phyloP scores from a whole-genome alignment of 192 early-diverging fungal genomes.

The Helicostylum pulchrum region DNA sequence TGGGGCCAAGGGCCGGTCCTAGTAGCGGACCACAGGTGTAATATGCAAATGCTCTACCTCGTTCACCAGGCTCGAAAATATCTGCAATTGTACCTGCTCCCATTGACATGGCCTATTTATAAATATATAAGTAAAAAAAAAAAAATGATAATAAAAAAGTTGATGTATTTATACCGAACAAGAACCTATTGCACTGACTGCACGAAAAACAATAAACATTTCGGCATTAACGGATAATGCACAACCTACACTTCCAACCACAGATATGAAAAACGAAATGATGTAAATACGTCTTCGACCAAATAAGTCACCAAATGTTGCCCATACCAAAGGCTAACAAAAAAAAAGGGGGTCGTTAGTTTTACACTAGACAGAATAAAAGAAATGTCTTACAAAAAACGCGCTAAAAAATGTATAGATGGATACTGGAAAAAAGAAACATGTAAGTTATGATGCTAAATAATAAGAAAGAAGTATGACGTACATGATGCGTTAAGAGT shows the following conservation, averaged over 20 bases:
- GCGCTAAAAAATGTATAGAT: slow-evolving; percentile 31
- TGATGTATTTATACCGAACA: slow-evolving; percentile 15
- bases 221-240: slow-evolving; percentile 26
- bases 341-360: not conserved
- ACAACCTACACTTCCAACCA: slow-evolving; percentile 25
- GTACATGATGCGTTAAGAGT: slow-evolving; percentile 32
- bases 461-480: not conserved
- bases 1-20: slow-evolving; percentile 34
- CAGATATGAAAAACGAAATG: slow-evolving; percentile 21
- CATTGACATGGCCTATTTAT: slow-evolving; percentile 27
- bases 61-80: slow-evolving; percentile 26
- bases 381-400: slow-evolving; percentile 22
- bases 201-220: slow-evolving; percentile 29
- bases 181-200: slow-evolving; percentile 29
- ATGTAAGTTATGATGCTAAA: not conserved
- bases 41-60: slow-evolving; percentile 33
- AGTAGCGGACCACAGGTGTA: slow-evolving; percentile 24
- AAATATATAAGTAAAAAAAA: not conserved
- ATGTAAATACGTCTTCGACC: slow-evolving; percentile 30
- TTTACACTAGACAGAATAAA: not conserved
- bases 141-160: too few relatives aligned
- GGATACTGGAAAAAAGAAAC: slow-evolving; percentile 19
- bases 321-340: slow-evolving; percentile 26
- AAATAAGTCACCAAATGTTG: slow-evolving; percentile 23
- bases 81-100: slow-evolving; percentile 39